Percentiles rank a stretch among this genome's conserved stretches.
phyloP scores from a whole-genome alignment of 495 filamentous ascomycete species.

The Tuber magnatum region DNA sequence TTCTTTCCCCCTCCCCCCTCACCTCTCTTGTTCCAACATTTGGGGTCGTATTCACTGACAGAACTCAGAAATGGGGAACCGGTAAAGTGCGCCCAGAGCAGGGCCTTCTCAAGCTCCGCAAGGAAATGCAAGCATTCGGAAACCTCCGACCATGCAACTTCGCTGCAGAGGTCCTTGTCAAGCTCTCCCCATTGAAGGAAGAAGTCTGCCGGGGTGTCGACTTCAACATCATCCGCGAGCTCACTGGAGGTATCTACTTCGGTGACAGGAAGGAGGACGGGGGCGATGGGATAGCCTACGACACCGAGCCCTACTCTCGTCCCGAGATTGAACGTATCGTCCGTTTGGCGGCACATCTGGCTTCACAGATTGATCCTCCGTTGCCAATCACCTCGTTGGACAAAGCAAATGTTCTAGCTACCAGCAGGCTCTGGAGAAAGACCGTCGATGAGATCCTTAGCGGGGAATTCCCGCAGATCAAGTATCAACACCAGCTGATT shows the following conservation, averaged over 20 bases:
- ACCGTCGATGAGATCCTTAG: conserved; percentile 71
- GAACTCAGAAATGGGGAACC: conserved; percentile 73
- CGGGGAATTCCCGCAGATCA: conserved; percentile 82
- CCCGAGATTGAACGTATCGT: conserved; percentile 85
- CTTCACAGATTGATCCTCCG: conserved; percentile 70
- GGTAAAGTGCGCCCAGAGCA: conserved; percentile 86
- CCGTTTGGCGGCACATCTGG: conserved; percentile 73
- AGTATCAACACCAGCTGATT: conserved; percentile 83
- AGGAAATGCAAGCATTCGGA: conserved; percentile 88
- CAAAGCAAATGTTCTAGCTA: conserved; percentile 96
- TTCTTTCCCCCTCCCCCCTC: conserved; percentile 9
- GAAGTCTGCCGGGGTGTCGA: conserved; percentile 78
- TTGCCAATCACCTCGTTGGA: conserved; percentile 81
- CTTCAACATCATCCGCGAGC: conserved; percentile 90
- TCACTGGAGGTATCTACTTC: conserved; percentile 96
- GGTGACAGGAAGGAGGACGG: conserved; percentile 85
- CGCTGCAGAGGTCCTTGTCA: conserved; percentile 79
- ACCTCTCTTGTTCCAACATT: background rate
- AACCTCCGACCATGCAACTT: conserved; percentile 98
- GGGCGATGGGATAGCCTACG: conserved; percentile 67
- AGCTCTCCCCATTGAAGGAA: conserved; percentile 80
- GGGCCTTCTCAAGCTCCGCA: conserved; percentile 86
- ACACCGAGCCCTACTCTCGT: conserved; percentile 85
- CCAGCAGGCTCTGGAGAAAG: conserved; percentile 82
- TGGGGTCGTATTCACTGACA: conserved; percentile 3